These are phyloP conservation scores for Gossypium herbaceum DNA, from an alignment of 345 rosid species.

Conservation along the genomic window DNA sequence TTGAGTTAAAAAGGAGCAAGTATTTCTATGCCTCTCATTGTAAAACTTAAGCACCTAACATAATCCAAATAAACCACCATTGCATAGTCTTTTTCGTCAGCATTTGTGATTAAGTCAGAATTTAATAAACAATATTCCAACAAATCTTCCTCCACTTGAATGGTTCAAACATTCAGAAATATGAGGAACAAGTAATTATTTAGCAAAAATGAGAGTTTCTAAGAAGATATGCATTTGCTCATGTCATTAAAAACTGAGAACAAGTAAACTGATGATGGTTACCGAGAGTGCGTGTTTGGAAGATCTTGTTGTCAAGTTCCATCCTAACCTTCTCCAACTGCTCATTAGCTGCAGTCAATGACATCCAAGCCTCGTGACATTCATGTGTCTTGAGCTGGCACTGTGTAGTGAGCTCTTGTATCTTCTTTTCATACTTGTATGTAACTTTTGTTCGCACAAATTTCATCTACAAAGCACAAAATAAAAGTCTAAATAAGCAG, in stretches of 20 bases:
- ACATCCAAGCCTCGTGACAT: slow-evolving; percentile 99
- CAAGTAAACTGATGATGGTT: slow-evolving; percentile 17
- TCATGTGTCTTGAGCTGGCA: slow-evolving; percentile 78
- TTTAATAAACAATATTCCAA: background rate
- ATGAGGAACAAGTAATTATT: background rate
- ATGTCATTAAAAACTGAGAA: background rate
- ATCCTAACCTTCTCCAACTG: slow-evolving; percentile 78
- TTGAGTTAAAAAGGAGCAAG: background rate
- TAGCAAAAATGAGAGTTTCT: background rate
- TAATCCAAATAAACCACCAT: background rate
- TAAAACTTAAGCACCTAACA: background rate
- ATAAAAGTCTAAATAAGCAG: slow-evolving; percentile 22
- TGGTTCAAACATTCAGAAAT: background rate
- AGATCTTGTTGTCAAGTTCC: slow-evolving; percentile 86
- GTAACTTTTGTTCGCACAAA: slow-evolving; percentile 66
- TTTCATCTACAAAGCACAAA: slow-evolving; percentile 56
- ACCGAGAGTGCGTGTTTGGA: slow-evolving; percentile 69
- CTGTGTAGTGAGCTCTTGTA: slow-evolving; percentile 61
- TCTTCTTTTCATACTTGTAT: slow-evolving; percentile 77
- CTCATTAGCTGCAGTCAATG: slow-evolving; percentile 71
- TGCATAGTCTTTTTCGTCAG: background rate
- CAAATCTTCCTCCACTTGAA: background rate
- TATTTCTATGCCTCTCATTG: background rate
- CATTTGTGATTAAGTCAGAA: background rate
- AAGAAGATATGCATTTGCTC: too few species aligned